These are phyloP conservation scores for Pyracantha coccinea DNA, from an alignment of 331 rosid genomes.

Conservation along the genomic window DNA sequence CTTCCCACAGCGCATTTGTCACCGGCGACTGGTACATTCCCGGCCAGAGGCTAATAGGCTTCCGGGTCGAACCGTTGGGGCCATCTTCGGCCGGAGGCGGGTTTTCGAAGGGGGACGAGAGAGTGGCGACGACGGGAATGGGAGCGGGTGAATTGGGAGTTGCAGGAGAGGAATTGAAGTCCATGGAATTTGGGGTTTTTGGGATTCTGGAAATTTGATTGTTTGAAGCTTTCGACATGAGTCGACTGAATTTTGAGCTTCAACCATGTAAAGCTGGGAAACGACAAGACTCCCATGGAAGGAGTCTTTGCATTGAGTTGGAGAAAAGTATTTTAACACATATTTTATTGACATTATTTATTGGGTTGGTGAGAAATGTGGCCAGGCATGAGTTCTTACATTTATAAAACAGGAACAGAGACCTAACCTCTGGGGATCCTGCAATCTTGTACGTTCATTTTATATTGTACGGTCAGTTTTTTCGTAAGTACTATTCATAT, in stretches of 20 bases:
- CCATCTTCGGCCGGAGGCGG: conserved; percentile 3
- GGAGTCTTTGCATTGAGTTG: too few relatives aligned
- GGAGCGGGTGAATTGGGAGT: conserved; percentile 16
- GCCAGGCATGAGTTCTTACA: too few relatives aligned
- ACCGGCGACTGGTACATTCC: conserved; percentile 97
- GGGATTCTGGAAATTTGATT: not conserved
- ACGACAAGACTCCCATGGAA: too few relatives aligned
- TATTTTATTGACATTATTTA: too few relatives aligned
- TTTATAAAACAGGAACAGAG: too few relatives aligned
- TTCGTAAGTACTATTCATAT: too few relatives aligned
- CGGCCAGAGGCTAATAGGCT: conserved; percentile 68
- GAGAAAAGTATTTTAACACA: too few relatives aligned
- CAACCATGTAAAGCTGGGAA: not conserved
- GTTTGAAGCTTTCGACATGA: not conserved
- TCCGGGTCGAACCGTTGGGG: conserved; percentile 19
- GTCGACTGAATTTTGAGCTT: not conserved
- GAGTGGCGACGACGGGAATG: conserved; percentile 46
- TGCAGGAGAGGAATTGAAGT: conserved; percentile 28
- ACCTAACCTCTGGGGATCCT: too few relatives aligned
- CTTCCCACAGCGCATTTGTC: conserved; percentile 82
- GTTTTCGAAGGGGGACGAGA: conserved; percentile 11
- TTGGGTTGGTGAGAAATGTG: too few relatives aligned
- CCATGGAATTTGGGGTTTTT: conserved; percentile 25
- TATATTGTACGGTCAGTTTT: too few relatives aligned
- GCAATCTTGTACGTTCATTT: too few relatives aligned